Base-by-base conservation (phyloP, 306 rosid species). In the Vachellia collinsii region DNA sequence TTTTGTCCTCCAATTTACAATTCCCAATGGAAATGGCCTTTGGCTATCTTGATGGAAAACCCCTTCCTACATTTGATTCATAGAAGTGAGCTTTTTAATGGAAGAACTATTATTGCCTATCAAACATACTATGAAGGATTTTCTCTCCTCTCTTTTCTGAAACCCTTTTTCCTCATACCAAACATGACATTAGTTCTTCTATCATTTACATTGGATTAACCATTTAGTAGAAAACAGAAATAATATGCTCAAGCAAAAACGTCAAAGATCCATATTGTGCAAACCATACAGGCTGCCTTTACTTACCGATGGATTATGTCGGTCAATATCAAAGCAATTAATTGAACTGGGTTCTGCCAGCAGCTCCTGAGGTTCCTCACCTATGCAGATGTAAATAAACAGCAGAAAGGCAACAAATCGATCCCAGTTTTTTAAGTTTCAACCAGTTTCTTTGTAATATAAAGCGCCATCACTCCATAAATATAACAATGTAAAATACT, bases 301-400 rank as follows among this genome's bases (percentile, higher is more conserved):
- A 90, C 98, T 91, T 79, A 95, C 99, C 7, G 87, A 89, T 56
- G 99, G 95, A 83, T 87, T 86, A 80, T 95, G 86, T 41, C 78
- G 88, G 73, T 95, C 97, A 75, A 95, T 90, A 77, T 95, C 97
- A n/a, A 95, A 91, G 88, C 97, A 88, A 76, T 95, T 93, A 83
- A 95, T 93, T 75, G 98, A 95, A 69, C 99, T 90, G 67, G 99
- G 97, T 89, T 95, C 99, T 65, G 95, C 92, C 68, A 90, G 83
- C 73, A 95, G 89, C 87, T 93, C 97, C 68, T 87, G 41, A 36
- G 94, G 90, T 73, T 90, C 93, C 89, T 89, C 93, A 23, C 92
- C 98, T 95, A 63, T 41, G 66, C 83, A 77, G 43, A 48, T 34
- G 66, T 39, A 75, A 63, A 62, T 11, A 61, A 11, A 22, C 44